Evolutionary conservation across 2,329 filamentous ascomycete species (phyloP).

Genomic region (Trichophyton mentagrophytes): DNA sequence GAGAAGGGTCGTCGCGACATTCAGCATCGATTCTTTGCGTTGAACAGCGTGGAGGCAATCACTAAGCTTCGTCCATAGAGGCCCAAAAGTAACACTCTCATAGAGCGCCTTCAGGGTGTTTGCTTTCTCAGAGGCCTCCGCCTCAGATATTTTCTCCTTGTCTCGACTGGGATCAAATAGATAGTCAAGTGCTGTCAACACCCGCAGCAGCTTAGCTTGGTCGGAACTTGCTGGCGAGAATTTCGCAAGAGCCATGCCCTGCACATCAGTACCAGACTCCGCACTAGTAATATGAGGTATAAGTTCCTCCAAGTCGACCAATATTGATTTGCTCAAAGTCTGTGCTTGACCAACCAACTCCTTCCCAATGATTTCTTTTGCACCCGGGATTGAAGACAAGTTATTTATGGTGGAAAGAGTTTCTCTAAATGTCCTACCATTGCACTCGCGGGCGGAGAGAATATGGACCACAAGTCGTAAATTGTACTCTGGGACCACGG

Average conservation of each 20-base stretch:
- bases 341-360: conserved; percentile 84
- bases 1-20: conserved; percentile 87
- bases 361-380: conserved; percentile 80
- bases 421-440: conserved; percentile 94
- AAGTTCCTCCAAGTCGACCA: conserved; percentile 71
- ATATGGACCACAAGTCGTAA: conserved; percentile 92
- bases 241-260: conserved; percentile 83
- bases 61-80: conserved; percentile 85
- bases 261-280: conserved; percentile 81
- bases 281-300: conserved; percentile 77
- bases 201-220: conserved; percentile 86
- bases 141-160: conserved; percentile 40
- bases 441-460: conserved; percentile 89
- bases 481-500: conserved; percentile 76
- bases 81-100: conserved; percentile 77
- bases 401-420: conserved; percentile 98
- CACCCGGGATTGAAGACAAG: conserved; percentile 79
- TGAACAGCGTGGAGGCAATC: conserved; percentile 78
- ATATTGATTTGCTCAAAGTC: conserved; percentile 67
- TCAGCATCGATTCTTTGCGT: conserved; percentile 87
- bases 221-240: conserved; percentile 94
- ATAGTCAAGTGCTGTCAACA: conserved; percentile 88
- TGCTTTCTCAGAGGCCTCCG: conserved; percentile 55
- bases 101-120: conserved; percentile 80
- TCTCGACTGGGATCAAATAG: conserved; percentile 71